Base-by-base conservation (phyloP, 2,329 filamentous ascomycete species). In the Podosphaera aphanis region DNA sequence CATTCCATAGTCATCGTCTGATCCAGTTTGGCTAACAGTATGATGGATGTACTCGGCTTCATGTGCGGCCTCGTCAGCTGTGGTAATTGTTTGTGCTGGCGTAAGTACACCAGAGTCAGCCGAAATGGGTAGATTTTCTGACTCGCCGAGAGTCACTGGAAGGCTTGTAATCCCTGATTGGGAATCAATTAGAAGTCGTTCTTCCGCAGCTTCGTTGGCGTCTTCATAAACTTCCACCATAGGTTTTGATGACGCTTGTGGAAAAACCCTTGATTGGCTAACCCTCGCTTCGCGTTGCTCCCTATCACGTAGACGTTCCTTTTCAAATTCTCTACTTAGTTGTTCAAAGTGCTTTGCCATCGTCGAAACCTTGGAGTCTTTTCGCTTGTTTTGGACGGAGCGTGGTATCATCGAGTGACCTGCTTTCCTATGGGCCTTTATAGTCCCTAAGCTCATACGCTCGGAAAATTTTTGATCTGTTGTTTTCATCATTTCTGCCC, bases 181-280 rank as follows among this genome's bases (percentile, higher is more conserved):
- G 46, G 84, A 79, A 38, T 79, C 73, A 1, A 68, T 71, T 15
- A 73, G 71, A 13, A 75, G 75, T 43, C 74, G 73, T 57, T 93
- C 85, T 53, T 85, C 80, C 10, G 94, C 86, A 18, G 92, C 90
- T 60, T 94, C 85, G 47, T 86, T 79, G 3, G 93, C 83, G 60
- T 93, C 84, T 53, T 83, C 81, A 59, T 95, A 98, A 7, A 98
- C 85, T 60, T 95, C 83, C 15, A 98, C 86, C 49, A 92, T 88
- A 5, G 90, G 86, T 56, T 86, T 90, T n/a, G 88, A 92, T 16
- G 84, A 86, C 36, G 85, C 83, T 51, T 90, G 74, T 18, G 90
- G 88, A 59, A 88, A 88, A 0, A 84, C 83, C 50, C 86, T 74
- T 13, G 83, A 83, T 59, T 70, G 68, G 38, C 74, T 71, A 57